Evolutionary conservation across 495 filamentous ascomycete species (phyloP).

Genomic region (Podospora pseudopauciseta): DNA sequence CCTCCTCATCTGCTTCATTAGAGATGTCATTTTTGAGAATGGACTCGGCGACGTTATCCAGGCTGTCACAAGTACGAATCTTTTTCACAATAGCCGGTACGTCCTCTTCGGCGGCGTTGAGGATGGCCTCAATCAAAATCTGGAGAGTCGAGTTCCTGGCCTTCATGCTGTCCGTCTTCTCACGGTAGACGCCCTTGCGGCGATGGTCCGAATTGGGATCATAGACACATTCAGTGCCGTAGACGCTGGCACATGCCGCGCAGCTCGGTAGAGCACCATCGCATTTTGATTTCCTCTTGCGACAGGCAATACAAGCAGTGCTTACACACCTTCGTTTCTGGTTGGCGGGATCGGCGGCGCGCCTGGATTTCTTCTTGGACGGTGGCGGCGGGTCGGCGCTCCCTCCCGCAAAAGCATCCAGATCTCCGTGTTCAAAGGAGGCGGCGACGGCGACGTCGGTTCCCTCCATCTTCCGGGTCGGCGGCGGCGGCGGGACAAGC

Average conservation of each 20-base stretch:
- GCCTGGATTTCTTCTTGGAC: slow-evolving; percentile 51
- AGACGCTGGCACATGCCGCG: slow-evolving; percentile 91
- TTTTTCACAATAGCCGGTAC: slow-evolving; percentile 75
- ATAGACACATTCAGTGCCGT: slow-evolving; percentile 89
- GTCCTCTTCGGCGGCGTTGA: slow-evolving; percentile 83
- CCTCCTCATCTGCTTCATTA: slow-evolving; percentile 40
- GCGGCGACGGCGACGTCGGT: neutral
- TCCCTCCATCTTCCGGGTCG: slow-evolving; percentile 3
- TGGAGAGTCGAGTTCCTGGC: slow-evolving; percentile 85
- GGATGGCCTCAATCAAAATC: slow-evolving; percentile 85
- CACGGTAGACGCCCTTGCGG: slow-evolving; percentile 93
- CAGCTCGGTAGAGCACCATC: slow-evolving; percentile 91
- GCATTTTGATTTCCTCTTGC: slow-evolving; percentile 90
- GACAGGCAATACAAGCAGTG: slow-evolving; percentile 89
- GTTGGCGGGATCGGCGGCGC: slow-evolving; percentile 45
- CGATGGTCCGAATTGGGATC: slow-evolving; percentile 95
- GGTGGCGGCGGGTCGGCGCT: slow-evolving; percentile 18
- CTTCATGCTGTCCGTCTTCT: slow-evolving; percentile 86
- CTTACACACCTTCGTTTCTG: slow-evolving; percentile 86
- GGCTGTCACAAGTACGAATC: slow-evolving; percentile 86
- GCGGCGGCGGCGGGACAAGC: neutral
- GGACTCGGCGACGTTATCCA: slow-evolving; percentile 84
- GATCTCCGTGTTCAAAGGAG: slow-evolving; percentile 2
- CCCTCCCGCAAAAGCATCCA: slow-evolving; percentile 34
- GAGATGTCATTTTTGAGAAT: slow-evolving; percentile 51